Conservation (phyloP, 768 basidiomycete species). For the Myochromella boudieri region DNA sequence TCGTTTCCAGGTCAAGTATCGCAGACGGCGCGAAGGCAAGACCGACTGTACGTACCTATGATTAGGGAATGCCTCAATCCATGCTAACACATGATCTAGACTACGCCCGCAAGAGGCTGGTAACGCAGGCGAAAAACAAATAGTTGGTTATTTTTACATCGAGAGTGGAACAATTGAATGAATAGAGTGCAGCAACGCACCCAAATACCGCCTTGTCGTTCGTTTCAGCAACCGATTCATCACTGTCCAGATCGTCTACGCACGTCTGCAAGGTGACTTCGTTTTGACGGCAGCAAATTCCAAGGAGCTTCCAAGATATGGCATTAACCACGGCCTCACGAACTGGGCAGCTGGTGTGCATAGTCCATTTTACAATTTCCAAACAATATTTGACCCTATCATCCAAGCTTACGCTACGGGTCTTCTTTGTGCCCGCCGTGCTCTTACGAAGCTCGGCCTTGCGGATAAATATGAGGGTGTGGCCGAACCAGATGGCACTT, state of each 20-base stretch:
- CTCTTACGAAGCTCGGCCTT: constrained; percentile 91
- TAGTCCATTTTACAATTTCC: neutral
- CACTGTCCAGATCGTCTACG: constrained; percentile 94
- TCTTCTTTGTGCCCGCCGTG: constrained; percentile 91
- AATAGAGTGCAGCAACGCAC: constrained; percentile 66
- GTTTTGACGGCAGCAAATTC: constrained; percentile 88
- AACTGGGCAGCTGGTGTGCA: constrained; percentile 93
- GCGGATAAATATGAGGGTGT: constrained; percentile 98
- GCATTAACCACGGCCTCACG: constrained; percentile 96
- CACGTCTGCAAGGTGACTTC: constrained; percentile 96
- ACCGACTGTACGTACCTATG: constrained; percentile 76
- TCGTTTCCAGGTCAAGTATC: constrained; percentile 98
- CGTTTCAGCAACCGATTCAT: constrained; percentile 98
- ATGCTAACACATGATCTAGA: constrained; percentile 45
- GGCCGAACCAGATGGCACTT: constrained; percentile 84
- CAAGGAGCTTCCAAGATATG: constrained; percentile 90
- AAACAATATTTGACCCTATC: constrained; percentile 3
- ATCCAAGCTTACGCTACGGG: constrained; percentile 93
- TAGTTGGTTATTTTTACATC: constrained; percentile 52
- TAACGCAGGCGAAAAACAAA: constrained; percentile 99
- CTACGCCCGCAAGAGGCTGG: constrained; percentile 96
- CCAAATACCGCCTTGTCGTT: constrained; percentile 98
- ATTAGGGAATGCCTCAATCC: neutral
- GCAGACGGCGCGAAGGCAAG: constrained; percentile 96
- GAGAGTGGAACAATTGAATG: neutral